phyloP scores from a whole-genome alignment of 345 rosid species.

The Alliaria petiolata region DNA sequence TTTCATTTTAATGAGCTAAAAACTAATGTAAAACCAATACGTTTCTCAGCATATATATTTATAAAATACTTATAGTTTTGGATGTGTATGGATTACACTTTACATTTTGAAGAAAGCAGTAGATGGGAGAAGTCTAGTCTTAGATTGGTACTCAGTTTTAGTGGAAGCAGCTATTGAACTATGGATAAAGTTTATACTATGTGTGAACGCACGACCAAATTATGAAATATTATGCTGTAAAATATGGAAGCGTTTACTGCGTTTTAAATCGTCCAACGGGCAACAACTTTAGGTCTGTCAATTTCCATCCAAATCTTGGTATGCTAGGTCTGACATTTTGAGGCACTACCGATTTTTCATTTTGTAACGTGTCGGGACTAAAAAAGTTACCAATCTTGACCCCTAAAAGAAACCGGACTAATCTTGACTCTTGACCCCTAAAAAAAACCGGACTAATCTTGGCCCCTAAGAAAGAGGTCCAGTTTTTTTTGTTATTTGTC shows the following conservation, averaged over 20 bases:
- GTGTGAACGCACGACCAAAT: slow-evolving; percentile 24
- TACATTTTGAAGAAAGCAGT: slow-evolving; percentile 14
- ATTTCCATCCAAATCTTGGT: background rate
- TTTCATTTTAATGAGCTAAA: too few relatives aligned
- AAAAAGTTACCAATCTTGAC: slow-evolving; percentile 8
- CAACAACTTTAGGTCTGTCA: background rate
- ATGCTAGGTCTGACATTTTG: background rate
- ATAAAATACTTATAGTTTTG: background rate
- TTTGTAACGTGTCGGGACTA: background rate
- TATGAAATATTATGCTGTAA: background rate
- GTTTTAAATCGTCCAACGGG: background rate
- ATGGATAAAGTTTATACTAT: slow-evolving; percentile 21
- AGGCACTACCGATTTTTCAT: background rate
- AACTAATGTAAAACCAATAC: background rate
- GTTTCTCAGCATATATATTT: too few relatives aligned
- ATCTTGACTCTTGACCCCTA: background rate
- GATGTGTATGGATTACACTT: background rate
- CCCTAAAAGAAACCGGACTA: background rate
- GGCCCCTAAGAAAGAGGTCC: background rate
- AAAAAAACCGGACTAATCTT: background rate
- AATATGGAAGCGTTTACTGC: background rate
- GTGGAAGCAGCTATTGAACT: slow-evolving; percentile 21
- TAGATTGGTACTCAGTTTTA: slow-evolving; percentile 31
- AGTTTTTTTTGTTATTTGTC: background rate
- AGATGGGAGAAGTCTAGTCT: slow-evolving; percentile 24